Conservation (phyloP, 306 rosid genomes). For the Prunus persica region DNA sequence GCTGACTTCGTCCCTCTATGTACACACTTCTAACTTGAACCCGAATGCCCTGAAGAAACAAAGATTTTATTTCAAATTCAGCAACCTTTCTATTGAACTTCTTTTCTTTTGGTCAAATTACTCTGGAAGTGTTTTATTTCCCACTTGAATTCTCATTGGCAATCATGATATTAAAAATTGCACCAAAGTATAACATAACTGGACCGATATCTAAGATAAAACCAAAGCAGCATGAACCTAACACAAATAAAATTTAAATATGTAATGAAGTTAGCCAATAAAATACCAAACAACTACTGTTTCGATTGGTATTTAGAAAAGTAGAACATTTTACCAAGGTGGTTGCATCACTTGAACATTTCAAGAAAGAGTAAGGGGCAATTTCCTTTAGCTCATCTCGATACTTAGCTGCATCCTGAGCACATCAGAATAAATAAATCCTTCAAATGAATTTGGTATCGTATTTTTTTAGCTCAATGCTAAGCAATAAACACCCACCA, state of each 20-base stretch:
- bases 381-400: slow-evolving; percentile 81
- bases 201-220: not conserved
- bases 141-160: not conserved
- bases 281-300: no score
- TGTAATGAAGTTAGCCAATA: not conserved
- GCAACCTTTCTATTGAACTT: not conserved
- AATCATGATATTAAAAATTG: not conserved
- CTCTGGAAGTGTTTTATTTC: not conserved
- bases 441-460: not conserved
- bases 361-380: slow-evolving; percentile 73
- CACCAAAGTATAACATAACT: not conserved
- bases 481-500: not conserved
- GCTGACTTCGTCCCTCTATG: slow-evolving; percentile 95
- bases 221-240: not conserved
- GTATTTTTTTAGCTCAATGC: not conserved
- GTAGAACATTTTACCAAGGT: slow-evolving; percentile 53
- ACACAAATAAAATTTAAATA: not conserved
- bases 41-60: slow-evolving; percentile 67
- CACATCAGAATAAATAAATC: slow-evolving; percentile 3
- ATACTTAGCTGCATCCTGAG: slow-evolving; percentile 85
- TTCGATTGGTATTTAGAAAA: no score
- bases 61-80: slow-evolving; percentile 20
- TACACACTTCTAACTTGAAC: slow-evolving; percentile 94
- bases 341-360: slow-evolving; percentile 89
- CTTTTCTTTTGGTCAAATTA: not conserved